Evolutionary conservation across 2,329 filamentous ascomycete genomes (phyloP).

Genomic region (Juglanconis sp.): DNA sequence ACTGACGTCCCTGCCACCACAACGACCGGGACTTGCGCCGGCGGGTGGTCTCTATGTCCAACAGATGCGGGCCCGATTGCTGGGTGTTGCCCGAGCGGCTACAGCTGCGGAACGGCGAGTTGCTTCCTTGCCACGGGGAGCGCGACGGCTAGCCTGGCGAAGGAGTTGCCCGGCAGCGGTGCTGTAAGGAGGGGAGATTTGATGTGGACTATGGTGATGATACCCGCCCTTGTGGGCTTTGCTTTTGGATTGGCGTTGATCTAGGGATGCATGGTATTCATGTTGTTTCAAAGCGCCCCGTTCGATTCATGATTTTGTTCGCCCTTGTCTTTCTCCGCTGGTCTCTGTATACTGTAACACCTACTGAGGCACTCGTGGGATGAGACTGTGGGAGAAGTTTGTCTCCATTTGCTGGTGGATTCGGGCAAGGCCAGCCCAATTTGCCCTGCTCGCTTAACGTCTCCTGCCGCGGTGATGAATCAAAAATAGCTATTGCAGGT

Average conservation of each 20-base stretch:
- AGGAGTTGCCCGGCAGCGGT: slow-evolving; percentile 40
- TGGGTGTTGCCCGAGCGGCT: slow-evolving; percentile 82
- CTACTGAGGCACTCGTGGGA: no score
- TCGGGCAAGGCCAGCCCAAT: no score
- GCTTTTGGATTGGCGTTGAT: slow-evolving; percentile 8
- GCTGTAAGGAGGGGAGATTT: neutral
- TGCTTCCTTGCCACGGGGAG: slow-evolving; percentile 58
- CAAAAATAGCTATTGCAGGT: no score
- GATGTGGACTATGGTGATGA: neutral
- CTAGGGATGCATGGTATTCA: neutral
- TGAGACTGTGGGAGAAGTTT: no score
- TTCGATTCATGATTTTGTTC: no score
- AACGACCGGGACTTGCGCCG: slow-evolving; percentile 58
- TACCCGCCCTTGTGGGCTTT: slow-evolving; percentile 14
- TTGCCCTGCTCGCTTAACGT: no score
- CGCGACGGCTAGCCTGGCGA: slow-evolving; percentile 55
- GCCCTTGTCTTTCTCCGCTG: no score
- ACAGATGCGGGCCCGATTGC: slow-evolving; percentile 57
- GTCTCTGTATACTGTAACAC: no score
- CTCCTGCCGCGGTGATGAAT: no score
- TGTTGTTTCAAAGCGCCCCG: neutral
- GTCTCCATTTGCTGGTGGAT: no score
- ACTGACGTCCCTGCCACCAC: slow-evolving; percentile 42
- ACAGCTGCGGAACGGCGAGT: slow-evolving; percentile 67
- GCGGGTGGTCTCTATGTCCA: slow-evolving; percentile 74